Evolutionary conservation across 2,329 filamentous ascomycete genomes (phyloP).

Genomic region (Calonectria pteridis): DNA sequence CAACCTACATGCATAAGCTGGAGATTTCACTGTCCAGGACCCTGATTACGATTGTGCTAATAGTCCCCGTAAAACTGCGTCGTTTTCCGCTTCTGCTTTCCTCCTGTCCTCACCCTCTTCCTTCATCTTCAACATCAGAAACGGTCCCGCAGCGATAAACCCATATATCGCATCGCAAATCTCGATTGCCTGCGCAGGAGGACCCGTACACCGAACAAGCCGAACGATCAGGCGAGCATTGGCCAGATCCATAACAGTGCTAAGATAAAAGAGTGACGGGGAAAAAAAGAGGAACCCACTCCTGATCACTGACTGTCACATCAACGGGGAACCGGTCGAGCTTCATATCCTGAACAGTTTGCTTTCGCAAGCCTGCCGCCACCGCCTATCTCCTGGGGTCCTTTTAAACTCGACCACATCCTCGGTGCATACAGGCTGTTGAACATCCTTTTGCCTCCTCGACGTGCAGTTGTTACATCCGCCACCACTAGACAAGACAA

Average conservation of each 20-base stretch:
- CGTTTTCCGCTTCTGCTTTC: not conserved
- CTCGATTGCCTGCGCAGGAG: not conserved
- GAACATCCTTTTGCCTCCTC: not conserved
- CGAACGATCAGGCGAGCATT: not conserved
- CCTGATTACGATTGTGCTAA: not conserved
- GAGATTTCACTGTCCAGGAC: not conserved
- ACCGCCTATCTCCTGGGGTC: not conserved
- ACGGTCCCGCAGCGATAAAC: not conserved
- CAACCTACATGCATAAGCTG: constrained; percentile 20
- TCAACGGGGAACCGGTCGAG: constrained; percentile 6
- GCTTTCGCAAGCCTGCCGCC: not conserved
- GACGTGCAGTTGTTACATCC: constrained; percentile 14
- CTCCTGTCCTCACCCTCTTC: not conserved
- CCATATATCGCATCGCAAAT: not conserved
- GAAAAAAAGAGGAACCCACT: not conserved
- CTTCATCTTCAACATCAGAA: not conserved
- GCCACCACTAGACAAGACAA: constrained; percentile 12
- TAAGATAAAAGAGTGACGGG: not conserved
- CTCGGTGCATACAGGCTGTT: not conserved
- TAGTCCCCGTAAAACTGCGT: not conserved
- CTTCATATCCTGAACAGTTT: not conserved
- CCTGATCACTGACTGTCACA: not conserved
- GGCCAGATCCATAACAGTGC: not conserved
- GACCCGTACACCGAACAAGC: not conserved
- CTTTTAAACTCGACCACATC: not conserved